A percentile compares a stretch with the other conserved stretches of the same genome.
Evolutionary conservation across 2,329 filamentous ascomycete genomes (phyloP).

Genomic region (Cladosporium velox): DNA sequence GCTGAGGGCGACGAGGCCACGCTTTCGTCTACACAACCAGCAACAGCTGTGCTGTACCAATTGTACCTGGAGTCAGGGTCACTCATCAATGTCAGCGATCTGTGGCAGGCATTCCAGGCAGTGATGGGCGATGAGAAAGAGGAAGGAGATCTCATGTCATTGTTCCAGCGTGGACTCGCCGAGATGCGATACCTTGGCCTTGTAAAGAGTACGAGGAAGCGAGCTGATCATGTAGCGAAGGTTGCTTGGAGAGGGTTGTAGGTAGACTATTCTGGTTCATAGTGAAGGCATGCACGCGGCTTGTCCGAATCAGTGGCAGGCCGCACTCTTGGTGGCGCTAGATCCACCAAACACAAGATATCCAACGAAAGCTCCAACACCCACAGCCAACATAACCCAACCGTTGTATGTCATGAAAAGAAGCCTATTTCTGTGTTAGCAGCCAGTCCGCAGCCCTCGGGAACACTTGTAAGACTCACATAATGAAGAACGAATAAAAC

Average conservation of each 20-base stretch:
- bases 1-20: constrained; percentile 48
- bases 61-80: constrained; percentile 76
- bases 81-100: constrained; percentile 75
- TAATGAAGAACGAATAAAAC: constrained; percentile 99
- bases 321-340: constrained; percentile 77
- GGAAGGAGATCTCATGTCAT: constrained; percentile 52
- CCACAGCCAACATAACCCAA: constrained; percentile 92
- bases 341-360: constrained; percentile 78
- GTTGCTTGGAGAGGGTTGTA: constrained; percentile 74
- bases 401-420: constrained; percentile 99
- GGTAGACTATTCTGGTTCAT: constrained; percentile 22
- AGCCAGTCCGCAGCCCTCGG: not conserved
- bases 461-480: constrained; percentile 64
- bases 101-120: constrained; percentile 75
- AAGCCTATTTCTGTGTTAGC: constrained; percentile 62
- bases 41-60: constrained; percentile 74
- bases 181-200: constrained; percentile 85
- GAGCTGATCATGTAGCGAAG: constrained; percentile 89
- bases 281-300: not conserved
- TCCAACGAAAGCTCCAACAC: constrained; percentile 83
- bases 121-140: constrained; percentile 54
- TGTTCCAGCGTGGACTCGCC: constrained; percentile 83
- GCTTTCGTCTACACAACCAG: constrained; percentile 63
- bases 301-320: constrained; percentile 70
- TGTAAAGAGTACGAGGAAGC: constrained; percentile 86